Evolutionary conservation across 2,329 filamentous ascomycete species (phyloP).

Genomic region (Alternaria sp.): DNA sequence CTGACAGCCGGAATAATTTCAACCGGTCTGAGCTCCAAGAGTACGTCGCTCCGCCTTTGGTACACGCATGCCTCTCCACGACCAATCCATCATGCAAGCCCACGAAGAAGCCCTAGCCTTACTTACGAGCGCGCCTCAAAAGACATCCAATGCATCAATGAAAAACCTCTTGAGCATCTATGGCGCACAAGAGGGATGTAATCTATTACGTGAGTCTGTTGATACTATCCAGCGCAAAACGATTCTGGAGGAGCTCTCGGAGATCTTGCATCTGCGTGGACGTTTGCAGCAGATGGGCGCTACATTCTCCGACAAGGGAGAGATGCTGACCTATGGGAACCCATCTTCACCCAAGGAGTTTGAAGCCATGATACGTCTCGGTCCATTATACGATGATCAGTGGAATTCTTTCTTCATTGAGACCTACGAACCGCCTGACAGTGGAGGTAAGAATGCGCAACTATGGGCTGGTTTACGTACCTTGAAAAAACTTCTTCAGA

Average conservation of each 20-base stretch:
- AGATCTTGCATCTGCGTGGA: constrained; percentile 5
- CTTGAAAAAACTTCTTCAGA: neutral
- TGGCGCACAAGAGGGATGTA: neutral
- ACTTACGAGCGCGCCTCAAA: neutral
- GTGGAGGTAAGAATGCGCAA: neutral
- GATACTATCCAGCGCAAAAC: neutral
- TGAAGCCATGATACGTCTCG: constrained; percentile 18
- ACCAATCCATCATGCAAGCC: neutral
- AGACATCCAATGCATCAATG: neutral
- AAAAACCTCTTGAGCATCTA: neutral
- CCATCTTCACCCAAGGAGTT: constrained; percentile 12
- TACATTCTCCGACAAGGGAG: constrained; percentile 12
- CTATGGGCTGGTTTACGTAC: neutral
- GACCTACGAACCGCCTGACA: neutral
- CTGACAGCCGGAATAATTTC: neutral
- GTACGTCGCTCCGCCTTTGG: neutral
- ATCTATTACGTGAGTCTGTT: neutral
- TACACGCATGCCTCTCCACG: neutral
- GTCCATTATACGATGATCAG: constrained; percentile 17
- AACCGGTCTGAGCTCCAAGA: neutral
- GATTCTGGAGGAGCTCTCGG: neutral
- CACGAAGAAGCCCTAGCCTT: constrained; percentile 1
- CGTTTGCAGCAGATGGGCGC: constrained; percentile 18
- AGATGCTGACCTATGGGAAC: constrained; percentile 19
- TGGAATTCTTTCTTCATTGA: constrained; percentile 16